Percentiles rank a stretch among this genome's conserved stretches.
These are phyloP conservation scores for Escovopsis sp. DNA, from an alignment of 2,329 filamentous ascomycete genomes.

Conservation along the genomic window DNA sequence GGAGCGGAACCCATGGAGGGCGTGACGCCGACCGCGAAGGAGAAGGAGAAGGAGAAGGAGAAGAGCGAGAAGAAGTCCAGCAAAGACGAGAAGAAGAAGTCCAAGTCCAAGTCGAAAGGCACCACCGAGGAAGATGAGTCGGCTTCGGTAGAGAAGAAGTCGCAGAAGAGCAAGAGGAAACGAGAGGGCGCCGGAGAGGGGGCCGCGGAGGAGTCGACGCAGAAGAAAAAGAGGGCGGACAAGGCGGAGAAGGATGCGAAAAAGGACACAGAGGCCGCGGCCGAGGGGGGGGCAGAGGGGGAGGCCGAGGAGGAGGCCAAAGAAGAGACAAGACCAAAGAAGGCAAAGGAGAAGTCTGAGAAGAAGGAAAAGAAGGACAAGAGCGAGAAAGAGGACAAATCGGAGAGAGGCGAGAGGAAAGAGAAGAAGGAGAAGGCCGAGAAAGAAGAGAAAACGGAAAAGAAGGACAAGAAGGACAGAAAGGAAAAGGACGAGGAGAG, in stretches of 20 bases:
- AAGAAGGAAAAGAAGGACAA: constrained; percentile 4
- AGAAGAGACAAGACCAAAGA: not conserved
- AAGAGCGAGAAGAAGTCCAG: constrained; percentile 7
- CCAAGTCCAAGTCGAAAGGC: constrained; percentile 6
- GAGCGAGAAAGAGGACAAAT: constrained; percentile 4
- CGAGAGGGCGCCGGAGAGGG: constrained; percentile 1
- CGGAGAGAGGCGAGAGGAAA: constrained; percentile 5
- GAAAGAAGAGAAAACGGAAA: constrained; percentile 8
- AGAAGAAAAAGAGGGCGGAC: constrained; percentile 3
- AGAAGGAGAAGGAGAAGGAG: constrained; percentile 8
- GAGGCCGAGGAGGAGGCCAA: constrained; percentile 4
- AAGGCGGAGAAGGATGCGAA: not conserved
- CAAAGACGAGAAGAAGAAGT: constrained; percentile 10
- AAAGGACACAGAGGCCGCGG: not conserved
- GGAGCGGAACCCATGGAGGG: not conserved
- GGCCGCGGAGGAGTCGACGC: constrained; percentile 1
- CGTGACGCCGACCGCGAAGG: not conserved
- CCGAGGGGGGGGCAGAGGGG: not conserved
- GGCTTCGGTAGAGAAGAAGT: constrained; percentile 6
- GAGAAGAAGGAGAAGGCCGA: constrained; percentile 6
- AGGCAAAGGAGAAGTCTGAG: not conserved
- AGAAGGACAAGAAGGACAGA: constrained; percentile 9
- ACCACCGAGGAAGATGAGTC: not conserved
- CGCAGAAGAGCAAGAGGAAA: not conserved
- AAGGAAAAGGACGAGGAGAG: constrained; percentile 4